phyloP scores from a whole-genome alignment of 1,284 basidiomycete species.

The Naganishia cerealis region DNA sequence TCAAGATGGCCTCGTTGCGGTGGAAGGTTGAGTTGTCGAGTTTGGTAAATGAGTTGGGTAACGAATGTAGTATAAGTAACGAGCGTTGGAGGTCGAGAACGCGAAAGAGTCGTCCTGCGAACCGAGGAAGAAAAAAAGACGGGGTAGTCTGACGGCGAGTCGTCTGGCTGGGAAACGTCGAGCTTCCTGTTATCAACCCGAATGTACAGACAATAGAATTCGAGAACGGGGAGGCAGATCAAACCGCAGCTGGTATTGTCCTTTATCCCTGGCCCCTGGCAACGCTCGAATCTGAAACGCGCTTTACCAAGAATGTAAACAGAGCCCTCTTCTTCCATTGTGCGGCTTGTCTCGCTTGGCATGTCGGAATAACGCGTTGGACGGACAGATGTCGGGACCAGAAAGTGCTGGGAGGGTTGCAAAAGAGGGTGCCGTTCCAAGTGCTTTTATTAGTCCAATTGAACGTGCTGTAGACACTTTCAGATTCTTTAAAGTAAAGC shows the following conservation, averaged over 20 bases:
- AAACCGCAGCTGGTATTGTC: not conserved
- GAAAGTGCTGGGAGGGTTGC: not conserved
- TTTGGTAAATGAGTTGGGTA: conserved; percentile 2
- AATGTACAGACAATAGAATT: conserved; percentile 8
- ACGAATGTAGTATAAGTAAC: conserved; percentile 24
- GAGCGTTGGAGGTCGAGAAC: conserved; percentile 11
- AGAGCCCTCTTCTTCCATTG: conserved; percentile 7
- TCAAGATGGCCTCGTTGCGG: not conserved
- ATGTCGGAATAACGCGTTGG: not conserved
- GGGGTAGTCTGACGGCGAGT: not conserved
- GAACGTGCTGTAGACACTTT: too few relatives aligned
- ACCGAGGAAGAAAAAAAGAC: not conserved
- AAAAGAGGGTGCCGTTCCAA: not conserved
- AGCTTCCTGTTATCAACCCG: conserved; percentile 1
- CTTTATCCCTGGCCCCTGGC: conserved; percentile 10
- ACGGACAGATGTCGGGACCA: not conserved
- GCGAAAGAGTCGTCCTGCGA: conserved; percentile 4
- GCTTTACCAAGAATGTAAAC: conserved; percentile 5
- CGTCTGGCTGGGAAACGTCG: conserved; percentile 7
- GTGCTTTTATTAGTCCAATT: too few relatives aligned
- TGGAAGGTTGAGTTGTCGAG: not conserved
- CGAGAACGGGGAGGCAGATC: not conserved
- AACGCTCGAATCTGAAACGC: conserved; percentile 5
- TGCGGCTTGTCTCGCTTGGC: conserved; percentile 3
- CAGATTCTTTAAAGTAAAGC: too few relatives aligned